Evolutionary conservation across 2,329 filamentous ascomycete genomes (phyloP), one percentile per base, ranked within the genome.

Genomic region (Gaeumannomyces tritici): DNA sequence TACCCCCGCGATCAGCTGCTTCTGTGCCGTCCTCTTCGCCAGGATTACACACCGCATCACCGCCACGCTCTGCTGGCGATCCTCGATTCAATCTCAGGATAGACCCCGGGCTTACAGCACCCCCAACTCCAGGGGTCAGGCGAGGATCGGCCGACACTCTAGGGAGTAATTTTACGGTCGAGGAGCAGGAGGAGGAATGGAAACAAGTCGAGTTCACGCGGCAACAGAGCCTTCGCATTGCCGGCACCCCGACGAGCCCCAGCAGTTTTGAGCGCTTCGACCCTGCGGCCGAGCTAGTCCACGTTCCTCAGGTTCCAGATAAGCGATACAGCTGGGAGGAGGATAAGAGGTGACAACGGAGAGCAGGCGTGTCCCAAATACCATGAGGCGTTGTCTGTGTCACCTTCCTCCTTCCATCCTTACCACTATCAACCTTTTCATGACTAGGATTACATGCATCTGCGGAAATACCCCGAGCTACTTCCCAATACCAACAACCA

Each of bases 131-230:
- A 33, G 35, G 26, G 4, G 21, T 27, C n/a, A 64, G 65, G 1
- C 70, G 70, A 33, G 65, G 67, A 9, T 73, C 71, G 7, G 72
- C 72, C 35, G 77, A 79, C 63, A 84, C 81, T 2, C 69, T 85
- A 9, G 82, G 82, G 26, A 85, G 83, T 69, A 83, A 85, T 63
- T 85, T 77, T 66, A 85, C 83, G 0, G 77, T 82, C 12, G 79
- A 84, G 28, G 80, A 33, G 31, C 9, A 33, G 31, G 7, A 85
- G 64, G 79, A 80, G 64, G 68, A 70, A n/a, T 69, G 71, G 8
- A 66, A 72, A 15, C 68, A 67, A 35, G 69, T 70, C 51, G 71
- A 72, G 61, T 62, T 72, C 55, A 67, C 69, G 12, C 65, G 67
- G 13, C 70, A 72, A 27, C 64, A 65, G 9, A 68, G 67, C 21